Percentiles rank a stretch among this genome's conserved stretches.
phyloP scores from a whole-genome alignment of 768 basidiomycete species.

The Kwoniella bestiolae region DNA sequence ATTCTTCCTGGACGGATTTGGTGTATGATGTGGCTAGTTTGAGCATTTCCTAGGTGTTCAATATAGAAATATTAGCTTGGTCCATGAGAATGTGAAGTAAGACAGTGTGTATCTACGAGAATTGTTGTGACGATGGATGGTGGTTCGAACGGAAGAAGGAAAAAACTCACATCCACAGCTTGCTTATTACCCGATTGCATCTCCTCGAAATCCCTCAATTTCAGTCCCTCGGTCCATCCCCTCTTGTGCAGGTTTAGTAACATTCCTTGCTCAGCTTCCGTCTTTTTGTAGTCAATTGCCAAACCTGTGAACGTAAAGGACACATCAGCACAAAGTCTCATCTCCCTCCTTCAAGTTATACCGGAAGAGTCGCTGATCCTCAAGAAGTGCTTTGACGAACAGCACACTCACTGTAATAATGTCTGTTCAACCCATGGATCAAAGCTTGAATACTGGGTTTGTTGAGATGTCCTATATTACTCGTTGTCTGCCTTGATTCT shows the following conservation, averaged over 20 bases:
- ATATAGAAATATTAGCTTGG: too few species aligned
- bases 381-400: neutral
- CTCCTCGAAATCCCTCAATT: slow-evolving; percentile 82
- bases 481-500: slow-evolving; percentile 95
- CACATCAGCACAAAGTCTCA: neutral
- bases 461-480: slow-evolving; percentile 97
- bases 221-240: slow-evolving; percentile 98
- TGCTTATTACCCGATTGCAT: slow-evolving; percentile 90
- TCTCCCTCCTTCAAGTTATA: too few species aligned
- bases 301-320: slow-evolving; percentile 60
- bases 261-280: slow-evolving; percentile 97
- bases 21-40: slow-evolving; percentile 90
- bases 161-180: slow-evolving; percentile 79
- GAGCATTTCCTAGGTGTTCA: slow-evolving; percentile 97
- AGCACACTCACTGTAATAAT: slow-evolving; percentile 73
- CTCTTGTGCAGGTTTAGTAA: slow-evolving; percentile 98
- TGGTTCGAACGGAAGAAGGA: neutral
- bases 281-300: slow-evolving; percentile 96
- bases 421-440: slow-evolving; percentile 95
- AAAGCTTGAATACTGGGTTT: slow-evolving; percentile 99
- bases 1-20: slow-evolving; percentile 96
- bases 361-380: too few species aligned
- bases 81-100: neutral
- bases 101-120: neutral
- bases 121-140: too few species aligned